Conservation (phyloP, 345 rosid species). For the Moricandia arvensis region DNA sequence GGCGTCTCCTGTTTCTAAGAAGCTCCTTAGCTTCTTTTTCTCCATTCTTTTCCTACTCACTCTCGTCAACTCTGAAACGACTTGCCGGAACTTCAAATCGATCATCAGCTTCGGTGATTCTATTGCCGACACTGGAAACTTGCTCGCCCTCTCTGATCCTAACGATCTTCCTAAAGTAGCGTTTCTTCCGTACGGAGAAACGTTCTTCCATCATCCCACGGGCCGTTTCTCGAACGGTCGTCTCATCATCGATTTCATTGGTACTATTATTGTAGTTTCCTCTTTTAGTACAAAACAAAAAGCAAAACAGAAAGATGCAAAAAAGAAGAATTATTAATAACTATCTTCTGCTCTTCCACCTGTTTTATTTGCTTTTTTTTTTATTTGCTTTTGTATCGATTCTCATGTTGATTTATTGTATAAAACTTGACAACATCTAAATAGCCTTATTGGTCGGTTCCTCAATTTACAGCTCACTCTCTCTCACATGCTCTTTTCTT, state of each 20-base stretch:
- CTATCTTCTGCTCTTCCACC: not conserved
- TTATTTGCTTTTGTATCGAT: not conserved
- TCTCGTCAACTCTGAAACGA: not conserved
- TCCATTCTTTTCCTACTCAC: not conserved
- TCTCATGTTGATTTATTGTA: not conserved
- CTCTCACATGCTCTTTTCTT: not conserved
- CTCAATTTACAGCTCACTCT: not conserved
- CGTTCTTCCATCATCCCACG: constrained; percentile 50
- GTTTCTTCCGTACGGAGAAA: constrained; percentile 46
- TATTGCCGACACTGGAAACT: constrained; percentile 55
- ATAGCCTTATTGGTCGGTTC: not conserved
- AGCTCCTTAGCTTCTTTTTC: not conserved
- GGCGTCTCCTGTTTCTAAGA: not conserved
- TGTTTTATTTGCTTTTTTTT: too few species aligned
- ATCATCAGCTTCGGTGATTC: constrained; percentile 67
- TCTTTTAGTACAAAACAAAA: not conserved
- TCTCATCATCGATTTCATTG: constrained; percentile 54
- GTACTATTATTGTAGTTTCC: constrained; percentile 16
- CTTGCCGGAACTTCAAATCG: constrained; percentile 23
- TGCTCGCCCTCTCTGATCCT: constrained; percentile 14
- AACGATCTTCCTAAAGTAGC: constrained; percentile 19
- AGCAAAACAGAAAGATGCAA: not conserved
- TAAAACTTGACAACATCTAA: not conserved
- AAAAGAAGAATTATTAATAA: not conserved
- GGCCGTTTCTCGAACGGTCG: constrained; percentile 57